Evolutionary conservation across 345 rosid genomes (phyloP), one percentile per base, ranked within the genome.

Genomic region (Gossypium rotundifolium): DNA sequence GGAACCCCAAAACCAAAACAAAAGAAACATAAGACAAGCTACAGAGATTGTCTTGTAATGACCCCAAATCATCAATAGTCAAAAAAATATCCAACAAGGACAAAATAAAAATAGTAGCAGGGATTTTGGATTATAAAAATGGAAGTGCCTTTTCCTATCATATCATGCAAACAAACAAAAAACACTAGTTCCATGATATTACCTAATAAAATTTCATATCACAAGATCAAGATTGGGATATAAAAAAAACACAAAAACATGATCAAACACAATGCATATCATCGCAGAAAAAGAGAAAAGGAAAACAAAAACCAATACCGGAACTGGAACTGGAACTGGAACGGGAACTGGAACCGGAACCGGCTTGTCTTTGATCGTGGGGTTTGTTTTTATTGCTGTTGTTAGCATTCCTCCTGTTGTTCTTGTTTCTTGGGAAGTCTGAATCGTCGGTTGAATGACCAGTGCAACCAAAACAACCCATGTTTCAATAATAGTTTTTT

Each of bases 391-490:
- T 53, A 7, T 74, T 46, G 68, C 17, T 38, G 62, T 59, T 78
- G 67, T 65, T 74, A 46, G 9, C 49, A 25, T 68, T 80, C 48
- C 40, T 60, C 12, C 45, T 58, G 33, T 13, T 57, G 77, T 51
- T 73, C 59, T 17, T 52, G 10, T 72, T 57, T 11, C 8, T 72
- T 16, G 40, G 65, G 38, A 81, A 76, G 53, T 81, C 87, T 48
- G 84, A 75, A 76, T 83, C 80, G 76, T 76, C 81, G 71, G 58
- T 81, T 8, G 88, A 80, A 80, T 80, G 78, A 48, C 82, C 82
- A 74, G 79, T 9, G 72, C 86, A 91, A 63, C 90, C 38, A 76
- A 92, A 89, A 79, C 95, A 92, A 63, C 90, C 92, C 97, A 92
- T 90, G 45, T 65, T 33, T 80, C 3, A 75, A 66, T 11, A 13